Base-by-base conservation (phyloP, 495 filamentous ascomycete genomes). In the Penicillium diatomitis region DNA sequence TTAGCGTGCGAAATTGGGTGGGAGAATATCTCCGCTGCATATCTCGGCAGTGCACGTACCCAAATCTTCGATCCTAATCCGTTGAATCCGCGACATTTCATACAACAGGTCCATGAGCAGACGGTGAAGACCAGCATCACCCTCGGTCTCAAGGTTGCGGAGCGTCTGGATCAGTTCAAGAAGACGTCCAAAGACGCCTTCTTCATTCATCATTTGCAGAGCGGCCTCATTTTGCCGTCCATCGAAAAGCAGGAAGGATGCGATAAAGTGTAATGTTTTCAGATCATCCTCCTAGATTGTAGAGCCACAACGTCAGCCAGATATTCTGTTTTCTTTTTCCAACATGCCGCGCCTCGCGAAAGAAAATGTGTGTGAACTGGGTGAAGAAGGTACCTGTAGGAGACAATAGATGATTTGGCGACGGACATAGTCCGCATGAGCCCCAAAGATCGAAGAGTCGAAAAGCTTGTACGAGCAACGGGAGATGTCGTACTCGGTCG, bases 51-150 rank as follows among this genome's bases (percentile, higher is more conserved):
- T 9, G 35, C 49, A 70, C 76, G 70, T 75, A 77, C 85, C 72
- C 48, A 98, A 65, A 60, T 97, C 91, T 50, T 90, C 81, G 47
- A 74, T 68, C 52, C 79, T 82, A 12, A 98, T 62, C 41, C 82
- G 75, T 68, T 97, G 91, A 64, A 96, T 88, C 42, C 94, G 79
- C 38, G 88, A 94, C 88, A 96, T 96, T 73, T 97, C 92, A 66
- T 95, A 98, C 54, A 97, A 74, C 50, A 98, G 69, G 67, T 96
- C 86, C 66, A 98, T 75, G 30, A 95, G 72, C 32, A 89, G 69
- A 31, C 85, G 78, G 72, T 96, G 90, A 49, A 96, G 72, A 41
- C 82, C 78, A 10, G 76, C 70, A 40, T 71, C 71, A 61, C 87
- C 84, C 31, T 81, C 73, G 48, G 75, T 71, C 59, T 90, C 85